Percentiles rank a stretch among this genome's conserved stretches.
Evolutionary conservation across 352 stramenopile genomes (phyloP).

Genomic region (Lagenidium giganteum): DNA sequence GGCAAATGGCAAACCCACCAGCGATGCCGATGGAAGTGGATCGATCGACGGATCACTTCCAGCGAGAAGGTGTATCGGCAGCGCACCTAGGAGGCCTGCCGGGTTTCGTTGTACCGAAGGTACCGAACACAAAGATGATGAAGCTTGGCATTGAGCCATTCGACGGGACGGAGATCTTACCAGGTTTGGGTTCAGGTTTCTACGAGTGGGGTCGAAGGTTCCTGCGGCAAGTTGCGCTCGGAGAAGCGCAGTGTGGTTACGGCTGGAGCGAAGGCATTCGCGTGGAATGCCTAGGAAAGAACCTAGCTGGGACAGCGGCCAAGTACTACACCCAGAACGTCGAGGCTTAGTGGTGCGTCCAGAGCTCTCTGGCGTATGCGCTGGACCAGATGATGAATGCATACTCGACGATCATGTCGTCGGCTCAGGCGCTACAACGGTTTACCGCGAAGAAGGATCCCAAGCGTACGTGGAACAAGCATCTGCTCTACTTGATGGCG

Average conservation of each 20-base stretch:
- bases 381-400: constrained; percentile 1
- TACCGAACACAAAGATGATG: too few relatives aligned
- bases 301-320: neutral
- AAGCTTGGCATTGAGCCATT: too few relatives aligned
- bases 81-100: too few relatives aligned
- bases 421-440: neutral
- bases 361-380: neutral
- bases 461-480: constrained; percentile 2
- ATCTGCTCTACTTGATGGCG: constrained; percentile 6
- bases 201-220: neutral
- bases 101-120: too few relatives aligned
- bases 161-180: constrained; percentile 3
- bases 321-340: constrained; percentile 1
- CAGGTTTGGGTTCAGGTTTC: constrained; percentile 1
- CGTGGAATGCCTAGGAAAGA: neutral
- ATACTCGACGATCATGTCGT: neutral
- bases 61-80: too few relatives aligned
- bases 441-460: constrained; percentile 1
- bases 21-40: too few relatives aligned
- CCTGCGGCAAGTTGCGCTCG: neutral
- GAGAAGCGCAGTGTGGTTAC: neutral
- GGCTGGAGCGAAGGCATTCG: neutral
- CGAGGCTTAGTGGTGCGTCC: neutral
- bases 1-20: too few relatives aligned
- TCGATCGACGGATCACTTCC: too few relatives aligned